phyloP scores from a whole-genome alignment of 208 protist genomes.

The Trypanosoma avium region DNA sequence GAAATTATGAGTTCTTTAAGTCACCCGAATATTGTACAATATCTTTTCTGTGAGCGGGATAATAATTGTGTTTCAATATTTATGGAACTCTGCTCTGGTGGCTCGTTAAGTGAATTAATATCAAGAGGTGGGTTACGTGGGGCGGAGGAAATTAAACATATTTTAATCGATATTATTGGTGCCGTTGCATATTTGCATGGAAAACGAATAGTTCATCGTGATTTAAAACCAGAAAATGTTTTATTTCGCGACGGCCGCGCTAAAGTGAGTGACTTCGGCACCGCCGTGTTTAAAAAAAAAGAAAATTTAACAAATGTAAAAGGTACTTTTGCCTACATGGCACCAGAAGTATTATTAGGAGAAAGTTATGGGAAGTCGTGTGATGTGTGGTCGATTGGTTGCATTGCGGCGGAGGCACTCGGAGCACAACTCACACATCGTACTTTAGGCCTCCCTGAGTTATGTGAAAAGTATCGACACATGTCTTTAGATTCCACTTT shows the following conservation, averaged over 20 bases:
- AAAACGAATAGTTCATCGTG: slow-evolving; percentile 79
- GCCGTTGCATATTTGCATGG: slow-evolving; percentile 77
- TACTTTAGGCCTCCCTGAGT: slow-evolving; percentile 50
- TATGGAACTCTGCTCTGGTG: slow-evolving; percentile 88
- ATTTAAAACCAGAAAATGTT: slow-evolving; percentile 87
- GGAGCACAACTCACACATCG: slow-evolving; percentile 50
- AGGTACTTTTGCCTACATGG: slow-evolving; percentile 90
- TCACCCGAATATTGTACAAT: slow-evolving; percentile 86
- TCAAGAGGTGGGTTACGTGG: slow-evolving; percentile 38
- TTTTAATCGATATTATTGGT: slow-evolving; percentile 66
- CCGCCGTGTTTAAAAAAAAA: slow-evolving; percentile 58
- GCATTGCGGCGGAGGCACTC: slow-evolving; percentile 91
- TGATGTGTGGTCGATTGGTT: slow-evolving; percentile 95
- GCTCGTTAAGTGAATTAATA: slow-evolving; percentile 60
- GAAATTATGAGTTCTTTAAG: slow-evolving; percentile 78
- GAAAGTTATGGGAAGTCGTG: slow-evolving; percentile 89
- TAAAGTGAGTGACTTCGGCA: slow-evolving; percentile 85
- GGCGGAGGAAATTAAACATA: slow-evolving; percentile 45
- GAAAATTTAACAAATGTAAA: slow-evolving; percentile 55
- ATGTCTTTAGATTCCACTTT: slow-evolving; percentile 48
- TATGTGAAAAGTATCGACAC: slow-evolving; percentile 70
- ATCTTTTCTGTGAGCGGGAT: slow-evolving; percentile 75
- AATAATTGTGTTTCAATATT: slow-evolving; percentile 88
- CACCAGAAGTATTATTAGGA: slow-evolving; percentile 87
- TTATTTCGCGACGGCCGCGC: slow-evolving; percentile 65